Evolutionary conservation across 1,284 basidiomycete species (phyloP).

Genomic region (Chondrostereum purpureum): DNA sequence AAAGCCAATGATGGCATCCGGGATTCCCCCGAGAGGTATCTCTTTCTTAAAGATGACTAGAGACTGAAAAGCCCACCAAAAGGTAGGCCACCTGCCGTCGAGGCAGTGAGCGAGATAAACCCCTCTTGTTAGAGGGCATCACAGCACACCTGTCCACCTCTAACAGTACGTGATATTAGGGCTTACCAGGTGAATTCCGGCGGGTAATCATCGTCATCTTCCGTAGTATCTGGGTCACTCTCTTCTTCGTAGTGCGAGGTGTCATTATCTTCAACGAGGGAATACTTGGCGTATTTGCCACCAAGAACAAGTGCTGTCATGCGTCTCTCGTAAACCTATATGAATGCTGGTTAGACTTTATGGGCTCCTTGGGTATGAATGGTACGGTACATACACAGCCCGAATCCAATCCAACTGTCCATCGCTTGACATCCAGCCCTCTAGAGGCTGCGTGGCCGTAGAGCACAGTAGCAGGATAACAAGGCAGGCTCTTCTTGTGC

Average conservation of each 20-base stretch:
- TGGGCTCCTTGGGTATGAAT: neutral
- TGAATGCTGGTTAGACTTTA: neutral
- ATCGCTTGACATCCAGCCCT: constrained; percentile 72
- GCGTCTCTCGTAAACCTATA: constrained; percentile 41
- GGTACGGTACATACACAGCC: constrained; percentile 61
- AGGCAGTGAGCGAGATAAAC: too few species aligned
- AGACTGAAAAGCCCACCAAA: too few species aligned
- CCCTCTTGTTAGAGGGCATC: too few species aligned
- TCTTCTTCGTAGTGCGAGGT: neutral
- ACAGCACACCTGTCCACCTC: too few species aligned
- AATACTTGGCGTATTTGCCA: constrained; percentile 14
- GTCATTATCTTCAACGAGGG: neutral
- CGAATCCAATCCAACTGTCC: constrained; percentile 76
- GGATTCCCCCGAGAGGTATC: neutral
- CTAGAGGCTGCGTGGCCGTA: constrained; percentile 78
- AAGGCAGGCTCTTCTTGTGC: constrained; percentile 37
- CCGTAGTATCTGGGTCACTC: neutral
- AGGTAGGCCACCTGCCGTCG: too few species aligned
- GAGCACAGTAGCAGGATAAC: constrained; percentile 71
- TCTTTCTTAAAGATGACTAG: neutral
- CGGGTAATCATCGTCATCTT: neutral
- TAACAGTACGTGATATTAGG: too few species aligned
- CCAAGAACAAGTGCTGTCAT: constrained; percentile 56
- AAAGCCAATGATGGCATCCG: neutral
- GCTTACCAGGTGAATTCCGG: neutral